Conservation (phyloP, 345 rosid genomes). For the Schrenkiella parvula region DNA sequence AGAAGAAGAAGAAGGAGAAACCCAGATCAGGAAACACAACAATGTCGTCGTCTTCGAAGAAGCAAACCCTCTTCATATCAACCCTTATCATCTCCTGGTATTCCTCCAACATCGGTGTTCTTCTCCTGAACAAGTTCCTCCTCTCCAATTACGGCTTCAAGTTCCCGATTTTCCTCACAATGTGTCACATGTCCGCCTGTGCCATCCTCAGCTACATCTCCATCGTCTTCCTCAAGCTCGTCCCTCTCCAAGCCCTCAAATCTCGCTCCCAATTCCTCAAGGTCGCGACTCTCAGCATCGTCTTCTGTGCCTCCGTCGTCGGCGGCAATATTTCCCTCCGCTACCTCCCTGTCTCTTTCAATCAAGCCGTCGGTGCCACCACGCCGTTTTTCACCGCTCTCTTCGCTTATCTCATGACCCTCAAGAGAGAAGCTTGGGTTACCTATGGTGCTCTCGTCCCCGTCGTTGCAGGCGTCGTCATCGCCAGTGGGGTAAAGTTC, state of each 20-base stretch:
- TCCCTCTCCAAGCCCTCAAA: conserved; percentile 75
- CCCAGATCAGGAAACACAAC: conserved; percentile 2
- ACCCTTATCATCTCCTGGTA: conserved; percentile 69
- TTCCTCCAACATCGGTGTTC: conserved; percentile 88
- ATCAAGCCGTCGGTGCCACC: conserved; percentile 96
- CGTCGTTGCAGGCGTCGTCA: conserved; percentile 77
- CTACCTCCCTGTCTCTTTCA: conserved; percentile 84
- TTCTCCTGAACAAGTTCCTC: conserved; percentile 83
- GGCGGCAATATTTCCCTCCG: conserved; percentile 90
- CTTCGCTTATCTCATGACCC: conserved; percentile 72
- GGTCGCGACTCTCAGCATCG: conserved; percentile 76
- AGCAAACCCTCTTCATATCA: conserved; percentile 52
- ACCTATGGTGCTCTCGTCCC: conserved; percentile 83
- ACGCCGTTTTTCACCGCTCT: conserved; percentile 91
- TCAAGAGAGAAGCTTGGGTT: conserved; percentile 90
- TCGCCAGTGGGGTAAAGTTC: conserved; percentile 80
- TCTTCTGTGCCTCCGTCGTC: conserved; percentile 89
- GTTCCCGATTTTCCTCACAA: conserved; percentile 89
- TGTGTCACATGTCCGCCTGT: conserved; percentile 96
- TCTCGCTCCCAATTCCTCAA: conserved; percentile 69
- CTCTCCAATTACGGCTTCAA: conserved; percentile 93
- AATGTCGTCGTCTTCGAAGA: conserved; percentile 35
- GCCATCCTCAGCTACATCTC: conserved; percentile 85
- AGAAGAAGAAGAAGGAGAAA: background rate
- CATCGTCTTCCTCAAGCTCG: conserved; percentile 73